Conservation (phyloP, 2,329 filamentous ascomycete species). For the Ceratocystis huliohia region DNA sequence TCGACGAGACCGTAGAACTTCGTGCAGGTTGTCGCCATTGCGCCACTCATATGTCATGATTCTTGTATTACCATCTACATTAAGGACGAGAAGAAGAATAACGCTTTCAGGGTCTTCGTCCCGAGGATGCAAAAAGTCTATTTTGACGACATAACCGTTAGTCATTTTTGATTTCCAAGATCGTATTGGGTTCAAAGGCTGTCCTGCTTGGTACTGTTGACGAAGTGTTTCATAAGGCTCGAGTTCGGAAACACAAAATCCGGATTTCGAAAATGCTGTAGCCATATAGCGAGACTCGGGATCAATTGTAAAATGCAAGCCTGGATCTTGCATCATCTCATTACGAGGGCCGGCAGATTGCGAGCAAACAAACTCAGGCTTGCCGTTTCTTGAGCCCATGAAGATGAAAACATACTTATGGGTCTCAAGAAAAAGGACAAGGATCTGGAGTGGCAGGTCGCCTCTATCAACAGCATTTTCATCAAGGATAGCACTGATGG, state of each 20-base stretch:
- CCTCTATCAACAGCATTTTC: slow-evolving; percentile 18
- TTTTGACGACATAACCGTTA: slow-evolving; percentile 65
- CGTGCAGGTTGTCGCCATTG: slow-evolving; percentile 35
- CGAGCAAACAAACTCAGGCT: slow-evolving; percentile 48
- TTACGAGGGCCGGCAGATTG: slow-evolving; percentile 46
- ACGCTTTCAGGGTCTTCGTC: slow-evolving; percentile 59
- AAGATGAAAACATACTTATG: slow-evolving; percentile 68
- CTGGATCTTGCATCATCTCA: slow-evolving; percentile 40
- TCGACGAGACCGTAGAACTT: slow-evolving; percentile 33
- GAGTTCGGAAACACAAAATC: slow-evolving; percentile 60
- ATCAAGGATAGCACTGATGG: slow-evolving; percentile 12
- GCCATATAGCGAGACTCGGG: slow-evolving; percentile 57
- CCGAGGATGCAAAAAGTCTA: slow-evolving; percentile 71
- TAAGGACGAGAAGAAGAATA: slow-evolving; percentile 58
- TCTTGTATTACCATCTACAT: slow-evolving; percentile 37
- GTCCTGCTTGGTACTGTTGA: slow-evolving; percentile 34
- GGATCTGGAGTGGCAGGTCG: slow-evolving; percentile 58
- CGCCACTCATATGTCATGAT: slow-evolving; percentile 52
- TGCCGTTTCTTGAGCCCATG: slow-evolving; percentile 38
- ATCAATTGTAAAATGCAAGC: slow-evolving; percentile 61
- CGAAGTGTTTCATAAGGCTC: slow-evolving; percentile 42
- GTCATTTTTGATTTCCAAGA: slow-evolving; percentile 35
- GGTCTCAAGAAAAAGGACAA: slow-evolving; percentile 63
- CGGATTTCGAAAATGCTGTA: slow-evolving; percentile 55
- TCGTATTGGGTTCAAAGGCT: slow-evolving; percentile 47